Evolutionary conservation across 116 monocot species (phyloP), one percentile per base, ranked within the genome.

Genomic region (Zostera marina): DNA sequence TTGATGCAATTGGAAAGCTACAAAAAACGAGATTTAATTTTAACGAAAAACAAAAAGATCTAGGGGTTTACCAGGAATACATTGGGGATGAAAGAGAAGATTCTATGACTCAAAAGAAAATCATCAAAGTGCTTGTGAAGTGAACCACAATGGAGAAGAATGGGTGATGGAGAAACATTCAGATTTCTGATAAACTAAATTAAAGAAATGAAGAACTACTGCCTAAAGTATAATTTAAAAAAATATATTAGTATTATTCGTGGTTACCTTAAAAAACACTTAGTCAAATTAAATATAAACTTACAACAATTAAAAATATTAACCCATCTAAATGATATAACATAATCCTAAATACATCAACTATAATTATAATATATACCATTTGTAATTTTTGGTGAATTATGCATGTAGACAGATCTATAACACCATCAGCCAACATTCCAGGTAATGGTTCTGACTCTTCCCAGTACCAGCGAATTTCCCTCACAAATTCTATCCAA

Each of bases 381-480:
- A 96, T 79, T 63, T 96, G 88, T 59, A 96, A 47, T 63, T 96
- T 96, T 75, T 96, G 96, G 73, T 96, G 96, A 64, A 89, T 64
- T 53, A 96, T 64, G 67, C 96, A 96, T 52, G 84, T 9, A 55
- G 85, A 78, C 15, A 96, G 72, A 53, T 96, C 96, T 55, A 89
- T 85, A 56, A 52, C 64, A 39, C 70, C 64, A 64, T 71, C 65
- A 43, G 63, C 42, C 61, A 65, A n/a, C 77, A 85, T 76, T 68
- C 78, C 77, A 14, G 96, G 82, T 65, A 96, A 78, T 17, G 78
- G 67, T 52, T 96, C 76, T 17, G 96, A 80, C 66, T 96, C 96
- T 66, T 89, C 96, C 96, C 96, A 96, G 67, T 70, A 96, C 96
- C 96, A 96, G 40, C 96, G 88, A 75, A 96, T 70, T 77, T 96